Conservation (phyloP, 345 rosid genomes). For the Geranium brycei region DNA sequence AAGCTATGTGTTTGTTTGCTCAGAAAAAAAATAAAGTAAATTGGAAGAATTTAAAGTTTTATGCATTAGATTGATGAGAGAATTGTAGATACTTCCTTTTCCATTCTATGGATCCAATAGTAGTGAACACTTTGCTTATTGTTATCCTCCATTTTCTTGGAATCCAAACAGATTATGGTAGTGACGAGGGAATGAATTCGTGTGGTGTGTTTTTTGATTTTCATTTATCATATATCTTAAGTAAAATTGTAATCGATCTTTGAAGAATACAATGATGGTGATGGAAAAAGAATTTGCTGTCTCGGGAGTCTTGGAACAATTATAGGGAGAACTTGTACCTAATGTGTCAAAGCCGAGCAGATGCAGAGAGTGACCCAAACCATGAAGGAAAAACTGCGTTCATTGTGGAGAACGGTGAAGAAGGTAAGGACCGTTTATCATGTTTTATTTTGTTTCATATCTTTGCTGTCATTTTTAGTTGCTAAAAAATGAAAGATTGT, state of each 20-base stretch:
- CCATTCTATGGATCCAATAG: no score
- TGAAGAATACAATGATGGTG: not conserved
- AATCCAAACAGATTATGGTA: not conserved
- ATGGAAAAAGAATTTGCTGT: slow-evolving; percentile 37
- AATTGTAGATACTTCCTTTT: not conserved
- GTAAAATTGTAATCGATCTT: not conserved
- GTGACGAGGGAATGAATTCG: not conserved
- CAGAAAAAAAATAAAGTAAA: not conserved
- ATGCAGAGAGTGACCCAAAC: slow-evolving; percentile 42
- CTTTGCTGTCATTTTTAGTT: not conserved
- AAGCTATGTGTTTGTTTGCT: not conserved
- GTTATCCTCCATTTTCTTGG: not conserved
- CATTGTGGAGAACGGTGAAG: slow-evolving; percentile 57
- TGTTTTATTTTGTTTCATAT: not conserved
- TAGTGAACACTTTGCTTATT: no score
- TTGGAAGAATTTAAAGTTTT: not conserved
- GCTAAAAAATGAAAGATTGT: not conserved
- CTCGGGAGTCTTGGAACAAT: slow-evolving; percentile 80
- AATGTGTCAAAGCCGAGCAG: slow-evolving; percentile 48
- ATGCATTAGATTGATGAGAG: not conserved
- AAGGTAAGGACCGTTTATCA: slow-evolving; percentile 29
- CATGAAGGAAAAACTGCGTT: slow-evolving; percentile 37
- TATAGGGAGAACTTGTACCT: slow-evolving; percentile 40
- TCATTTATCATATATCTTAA: not conserved
- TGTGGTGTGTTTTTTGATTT: not conserved